Conservation (phyloP, 2,329 filamentous ascomycete species). For the Stagonosporopsis vannaccii region DNA sequence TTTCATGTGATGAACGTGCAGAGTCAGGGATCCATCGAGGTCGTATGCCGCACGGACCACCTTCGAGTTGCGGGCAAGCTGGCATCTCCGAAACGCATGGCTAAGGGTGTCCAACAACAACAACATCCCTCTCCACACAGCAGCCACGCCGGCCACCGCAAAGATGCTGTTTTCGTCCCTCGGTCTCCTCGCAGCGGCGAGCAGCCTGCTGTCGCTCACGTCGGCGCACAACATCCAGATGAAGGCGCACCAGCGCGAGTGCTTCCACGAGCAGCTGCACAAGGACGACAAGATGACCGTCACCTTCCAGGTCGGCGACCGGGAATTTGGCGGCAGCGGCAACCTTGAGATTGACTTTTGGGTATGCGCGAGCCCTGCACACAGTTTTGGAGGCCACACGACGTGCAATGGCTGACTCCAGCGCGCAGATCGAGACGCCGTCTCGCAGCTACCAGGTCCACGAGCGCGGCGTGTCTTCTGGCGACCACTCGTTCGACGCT, state of each 20-base stretch:
- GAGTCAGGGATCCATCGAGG: neutral
- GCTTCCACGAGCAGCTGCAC: slow-evolving; percentile 94
- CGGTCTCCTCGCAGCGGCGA: slow-evolving; percentile 54
- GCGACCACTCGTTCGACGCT: slow-evolving; percentile 92
- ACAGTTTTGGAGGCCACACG: too few species aligned
- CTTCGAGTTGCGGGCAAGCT: slow-evolving; percentile 36
- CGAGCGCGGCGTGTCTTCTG: slow-evolving; percentile 82
- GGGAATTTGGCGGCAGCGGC: slow-evolving; percentile 92
- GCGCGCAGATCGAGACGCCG: slow-evolving; percentile 77
- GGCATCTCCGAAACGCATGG: slow-evolving; percentile 34
- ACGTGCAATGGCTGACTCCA: slow-evolving; percentile 11
- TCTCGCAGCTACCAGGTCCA: slow-evolving; percentile 76
- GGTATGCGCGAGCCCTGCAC: slow-evolving; percentile 62
- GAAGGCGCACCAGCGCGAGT: slow-evolving; percentile 90
- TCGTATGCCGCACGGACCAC: neutral
- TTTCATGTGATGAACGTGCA: neutral
- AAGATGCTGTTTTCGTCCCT: slow-evolving; percentile 49
- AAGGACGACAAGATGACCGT: slow-evolving; percentile 98
- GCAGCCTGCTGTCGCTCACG: slow-evolving; percentile 68
- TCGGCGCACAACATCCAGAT: slow-evolving; percentile 95
- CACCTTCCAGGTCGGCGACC: slow-evolving; percentile 96
- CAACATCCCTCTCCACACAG: slow-evolving; percentile 15
- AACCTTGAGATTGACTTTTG: slow-evolving; percentile 98
- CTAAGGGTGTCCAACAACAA: slow-evolving; percentile 17
- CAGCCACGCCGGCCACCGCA: slow-evolving; percentile 20